Evolutionary conservation across 2,329 filamentous ascomycete species (phyloP).

Genomic region (Fusarium sp.): DNA sequence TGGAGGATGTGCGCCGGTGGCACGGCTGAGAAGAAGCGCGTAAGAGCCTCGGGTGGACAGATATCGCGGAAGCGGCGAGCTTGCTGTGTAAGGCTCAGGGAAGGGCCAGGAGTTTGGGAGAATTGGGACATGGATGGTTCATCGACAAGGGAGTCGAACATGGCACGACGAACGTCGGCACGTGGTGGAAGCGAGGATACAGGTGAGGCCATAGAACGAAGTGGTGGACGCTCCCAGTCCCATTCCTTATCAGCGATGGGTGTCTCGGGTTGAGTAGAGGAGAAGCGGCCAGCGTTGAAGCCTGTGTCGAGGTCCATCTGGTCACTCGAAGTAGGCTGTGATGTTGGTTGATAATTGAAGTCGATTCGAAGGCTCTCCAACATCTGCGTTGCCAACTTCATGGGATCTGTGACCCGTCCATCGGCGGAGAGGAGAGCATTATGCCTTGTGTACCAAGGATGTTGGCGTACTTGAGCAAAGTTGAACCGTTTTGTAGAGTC

Average conservation of each 20-base stretch:
- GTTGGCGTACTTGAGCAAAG: conserved; percentile 86
- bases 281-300: conserved; percentile 62
- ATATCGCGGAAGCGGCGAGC: conserved; percentile 92
- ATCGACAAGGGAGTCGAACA: conserved; percentile 76
- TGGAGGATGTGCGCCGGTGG: conserved; percentile 80
- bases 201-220: conserved; percentile 62
- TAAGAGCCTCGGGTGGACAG: conserved; percentile 85
- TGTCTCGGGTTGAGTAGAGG: conserved; percentile 88
- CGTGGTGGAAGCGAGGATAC: conserved; percentile 50
- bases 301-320: conserved; percentile 76
- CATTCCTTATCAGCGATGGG: conserved; percentile 79
- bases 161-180: conserved; percentile 53
- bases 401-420: conserved; percentile 79
- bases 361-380: conserved; percentile 91
- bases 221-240: conserved; percentile 84
- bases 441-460: conserved; percentile 91
- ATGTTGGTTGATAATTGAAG: conserved; percentile 75
- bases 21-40: conserved; percentile 90
- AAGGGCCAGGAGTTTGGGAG: conserved; percentile 79
- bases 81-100: conserved; percentile 86
- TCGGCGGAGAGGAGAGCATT: conserved; percentile 81
- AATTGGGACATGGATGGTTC: conserved; percentile 92
- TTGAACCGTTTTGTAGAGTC: conserved; percentile 80
- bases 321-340: conserved; percentile 56
- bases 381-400: conserved; percentile 93